Conservation (phyloP, 2,329 filamentous ascomycete genomes). For the Aaosphaeria arxii region DNA sequence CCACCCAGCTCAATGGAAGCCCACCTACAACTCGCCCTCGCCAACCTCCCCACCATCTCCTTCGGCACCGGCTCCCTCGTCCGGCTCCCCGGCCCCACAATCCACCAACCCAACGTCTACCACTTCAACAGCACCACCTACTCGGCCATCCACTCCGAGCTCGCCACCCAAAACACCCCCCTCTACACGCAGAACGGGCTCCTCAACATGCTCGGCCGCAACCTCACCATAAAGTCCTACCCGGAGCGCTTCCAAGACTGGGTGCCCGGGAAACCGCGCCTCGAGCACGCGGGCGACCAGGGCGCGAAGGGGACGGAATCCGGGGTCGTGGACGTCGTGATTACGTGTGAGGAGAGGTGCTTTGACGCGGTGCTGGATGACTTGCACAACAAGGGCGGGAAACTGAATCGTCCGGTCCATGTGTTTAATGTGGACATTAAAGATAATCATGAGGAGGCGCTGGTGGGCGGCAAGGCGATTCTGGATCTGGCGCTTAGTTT, state of each 20-base stretch:
- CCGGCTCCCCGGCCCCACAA: slow-evolving; percentile 84
- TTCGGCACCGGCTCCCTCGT: slow-evolving; percentile 96
- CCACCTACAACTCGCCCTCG: slow-evolving; percentile 85
- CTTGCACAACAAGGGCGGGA: slow-evolving; percentile 77
- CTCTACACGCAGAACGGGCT: slow-evolving; percentile 91
- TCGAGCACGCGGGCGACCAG: slow-evolving; percentile 68
- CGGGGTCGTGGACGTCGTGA: slow-evolving; percentile 88
- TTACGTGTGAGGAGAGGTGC: slow-evolving; percentile 96
- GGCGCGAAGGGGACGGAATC: slow-evolving; percentile 80
- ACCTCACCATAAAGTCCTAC: slow-evolving; percentile 88
- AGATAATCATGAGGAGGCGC: slow-evolving; percentile 95
- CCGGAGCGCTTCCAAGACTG: slow-evolving; percentile 98
- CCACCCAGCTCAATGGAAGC: slow-evolving; percentile 91
- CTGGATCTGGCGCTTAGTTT: slow-evolving; percentile 83
- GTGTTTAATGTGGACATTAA: slow-evolving; percentile 98
- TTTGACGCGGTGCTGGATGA: slow-evolving; percentile 98
- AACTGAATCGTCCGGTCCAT: slow-evolving; percentile 89
- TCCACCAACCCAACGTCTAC: slow-evolving; percentile 94
- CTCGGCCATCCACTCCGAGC: slow-evolving; percentile 88
- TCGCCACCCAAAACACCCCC: slow-evolving; percentile 78
- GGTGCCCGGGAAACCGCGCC: slow-evolving; percentile 78
- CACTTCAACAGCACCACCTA: slow-evolving; percentile 97
- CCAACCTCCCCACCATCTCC: slow-evolving; percentile 88
- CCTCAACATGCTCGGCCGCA: slow-evolving; percentile 92
- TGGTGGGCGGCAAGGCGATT: slow-evolving; percentile 86